Evolutionary conservation across 805 yeast genomes (phyloP).

Genomic region (Alloascoidea hylecoeti): DNA sequence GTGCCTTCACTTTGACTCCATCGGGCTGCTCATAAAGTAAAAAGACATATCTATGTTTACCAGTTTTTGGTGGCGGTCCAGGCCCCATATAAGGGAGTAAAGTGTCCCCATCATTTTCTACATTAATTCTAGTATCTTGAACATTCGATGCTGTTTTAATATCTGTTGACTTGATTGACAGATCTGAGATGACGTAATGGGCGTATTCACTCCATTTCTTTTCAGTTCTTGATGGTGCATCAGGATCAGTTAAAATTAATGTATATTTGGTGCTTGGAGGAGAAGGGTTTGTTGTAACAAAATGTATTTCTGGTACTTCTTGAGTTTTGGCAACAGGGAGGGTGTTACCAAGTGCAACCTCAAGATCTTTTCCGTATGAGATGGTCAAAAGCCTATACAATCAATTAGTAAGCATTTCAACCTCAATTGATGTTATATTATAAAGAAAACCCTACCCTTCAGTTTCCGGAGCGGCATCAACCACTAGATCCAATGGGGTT

Average conservation of each 20-base stretch:
- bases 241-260: slow-evolving; percentile 81
- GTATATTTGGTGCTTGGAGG: slow-evolving; percentile 42
- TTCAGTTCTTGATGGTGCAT: slow-evolving; percentile 77
- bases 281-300: slow-evolving; percentile 29
- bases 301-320: slow-evolving; percentile 45
- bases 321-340: slow-evolving; percentile 55
- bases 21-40: slow-evolving; percentile 57
- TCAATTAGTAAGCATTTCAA: slow-evolving; percentile 1
- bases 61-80: slow-evolving; percentile 81
- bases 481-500: slow-evolving; percentile 4
- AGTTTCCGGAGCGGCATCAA: slow-evolving; percentile 15
- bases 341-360: slow-evolving; percentile 71
- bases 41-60: slow-evolving; percentile 78
- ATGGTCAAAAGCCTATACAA: slow-evolving; percentile 34
- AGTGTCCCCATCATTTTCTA: slow-evolving; percentile 24
- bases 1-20: slow-evolving; percentile 19
- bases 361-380: slow-evolving; percentile 40
- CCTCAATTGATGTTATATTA: slow-evolving; percentile 11
- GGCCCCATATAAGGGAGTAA: slow-evolving; percentile 62
- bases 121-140: slow-evolving; percentile 11
- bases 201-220: slow-evolving; percentile 81
- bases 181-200: slow-evolving; percentile 46
- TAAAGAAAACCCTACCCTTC: slow-evolving; percentile 16
- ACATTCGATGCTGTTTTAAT: slow-evolving; percentile 4
- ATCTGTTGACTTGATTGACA: slow-evolving; percentile 13